Conservation (phyloP, 345 rosid species). For the Melaleuca alternifolia region DNA sequence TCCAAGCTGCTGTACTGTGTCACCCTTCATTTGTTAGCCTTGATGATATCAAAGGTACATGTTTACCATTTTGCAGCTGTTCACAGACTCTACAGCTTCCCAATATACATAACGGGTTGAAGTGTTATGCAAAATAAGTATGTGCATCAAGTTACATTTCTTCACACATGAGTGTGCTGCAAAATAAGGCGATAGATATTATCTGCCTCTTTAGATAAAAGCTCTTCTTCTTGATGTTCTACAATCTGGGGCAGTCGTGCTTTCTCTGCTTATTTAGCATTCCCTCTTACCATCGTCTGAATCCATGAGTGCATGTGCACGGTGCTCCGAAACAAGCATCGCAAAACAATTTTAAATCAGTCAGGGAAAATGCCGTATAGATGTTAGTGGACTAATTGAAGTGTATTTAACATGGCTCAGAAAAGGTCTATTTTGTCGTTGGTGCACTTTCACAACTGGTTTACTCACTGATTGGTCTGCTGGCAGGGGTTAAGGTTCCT, state of each 20-base stretch:
- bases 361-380: background rate
- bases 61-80: background rate
- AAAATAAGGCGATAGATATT: background rate
- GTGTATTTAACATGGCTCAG: background rate
- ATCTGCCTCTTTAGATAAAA: background rate
- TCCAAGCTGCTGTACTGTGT: slow-evolving; percentile 56
- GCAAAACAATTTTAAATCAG: background rate
- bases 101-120: background rate
- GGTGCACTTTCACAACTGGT: background rate
- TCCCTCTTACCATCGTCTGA: background rate
- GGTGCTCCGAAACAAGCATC: background rate
- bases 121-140: background rate
- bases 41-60: slow-evolving; percentile 66
- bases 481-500: slow-evolving; percentile 28
- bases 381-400: background rate
- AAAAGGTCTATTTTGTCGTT: background rate
- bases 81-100: background rate
- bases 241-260: background rate
- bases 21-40: slow-evolving; percentile 68
- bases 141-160: background rate
- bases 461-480: background rate
- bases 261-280: background rate
- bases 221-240: background rate
- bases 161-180: background rate
- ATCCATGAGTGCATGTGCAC: background rate